These are phyloP conservation scores for Alloteropsis semialata DNA, from an alignment of 176 grass and related monocot species.

Conservation along the genomic window DNA sequence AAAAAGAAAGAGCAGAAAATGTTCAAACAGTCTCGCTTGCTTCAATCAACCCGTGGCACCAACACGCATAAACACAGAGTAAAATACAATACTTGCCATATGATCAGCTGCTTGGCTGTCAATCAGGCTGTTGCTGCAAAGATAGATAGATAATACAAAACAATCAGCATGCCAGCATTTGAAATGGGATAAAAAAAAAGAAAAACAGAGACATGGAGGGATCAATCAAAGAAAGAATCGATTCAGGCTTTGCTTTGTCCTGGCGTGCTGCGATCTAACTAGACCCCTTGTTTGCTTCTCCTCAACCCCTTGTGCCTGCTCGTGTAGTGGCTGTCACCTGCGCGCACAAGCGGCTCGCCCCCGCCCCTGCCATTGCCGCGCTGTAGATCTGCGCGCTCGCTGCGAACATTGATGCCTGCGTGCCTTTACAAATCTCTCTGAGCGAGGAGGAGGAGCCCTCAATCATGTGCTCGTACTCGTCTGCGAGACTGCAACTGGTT, in stretches of 20 bases:
- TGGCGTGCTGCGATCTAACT: slow-evolving; percentile 25
- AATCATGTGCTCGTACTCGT: slow-evolving; percentile 42
- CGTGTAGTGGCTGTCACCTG: slow-evolving; percentile 44
- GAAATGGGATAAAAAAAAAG: not conserved
- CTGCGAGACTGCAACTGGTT: too few species aligned
- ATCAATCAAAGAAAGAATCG: not conserved
- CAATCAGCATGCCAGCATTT: not conserved
- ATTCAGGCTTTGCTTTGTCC: slow-evolving; percentile 32
- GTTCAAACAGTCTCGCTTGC: not conserved
- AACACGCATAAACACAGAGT: not conserved
- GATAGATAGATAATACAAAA: slow-evolving; percentile 19
- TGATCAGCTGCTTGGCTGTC: slow-evolving; percentile 15
- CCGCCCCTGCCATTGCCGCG: not conserved
- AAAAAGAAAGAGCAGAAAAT: not conserved
- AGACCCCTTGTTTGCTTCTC: slow-evolving; percentile 45
- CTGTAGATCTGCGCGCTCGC: slow-evolving; percentile 50
- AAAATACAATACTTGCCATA: slow-evolving; percentile 21
- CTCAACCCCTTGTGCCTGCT: slow-evolving; percentile 29
- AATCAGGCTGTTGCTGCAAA: slow-evolving; percentile 15
- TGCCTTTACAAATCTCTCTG: slow-evolving; percentile 36
- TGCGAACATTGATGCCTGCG: slow-evolving; percentile 36
- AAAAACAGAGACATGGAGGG: not conserved
- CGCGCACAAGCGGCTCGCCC: slow-evolving; percentile 23
- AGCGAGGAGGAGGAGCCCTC: slow-evolving; percentile 16
- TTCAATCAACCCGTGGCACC: slow-evolving; percentile 7